Evolutionary conservation across 2,329 filamentous ascomycete species (phyloP).

Genomic region (Fusarium falciforme): DNA sequence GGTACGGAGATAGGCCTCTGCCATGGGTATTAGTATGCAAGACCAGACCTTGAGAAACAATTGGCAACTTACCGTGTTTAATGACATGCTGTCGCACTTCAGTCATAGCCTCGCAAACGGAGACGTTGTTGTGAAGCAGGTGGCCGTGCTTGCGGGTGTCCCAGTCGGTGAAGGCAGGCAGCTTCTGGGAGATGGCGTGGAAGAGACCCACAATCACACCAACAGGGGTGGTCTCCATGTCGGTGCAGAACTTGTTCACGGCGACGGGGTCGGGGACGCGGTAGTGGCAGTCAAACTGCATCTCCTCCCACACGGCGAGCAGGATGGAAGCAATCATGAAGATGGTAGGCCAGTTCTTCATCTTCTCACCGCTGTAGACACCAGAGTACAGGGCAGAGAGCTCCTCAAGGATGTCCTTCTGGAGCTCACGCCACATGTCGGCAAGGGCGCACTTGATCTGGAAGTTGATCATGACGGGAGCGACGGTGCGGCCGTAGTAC

Average conservation of each 20-base stretch:
- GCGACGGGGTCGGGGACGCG: slow-evolving; percentile 85
- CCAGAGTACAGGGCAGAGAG: slow-evolving; percentile 94
- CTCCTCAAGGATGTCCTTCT: slow-evolving; percentile 96
- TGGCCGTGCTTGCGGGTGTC: slow-evolving; percentile 92
- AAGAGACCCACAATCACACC: slow-evolving; percentile 97
- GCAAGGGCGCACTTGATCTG: slow-evolving; percentile 98
- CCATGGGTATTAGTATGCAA: slow-evolving; percentile 34
- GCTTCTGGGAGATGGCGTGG: slow-evolving; percentile 97
- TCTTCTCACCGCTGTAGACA: slow-evolving; percentile 95
- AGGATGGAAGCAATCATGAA: slow-evolving; percentile 97
- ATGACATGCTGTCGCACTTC: slow-evolving; percentile 93
- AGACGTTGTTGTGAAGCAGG: slow-evolving; percentile 87
- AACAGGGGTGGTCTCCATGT: slow-evolving; percentile 97
- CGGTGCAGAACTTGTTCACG: slow-evolving; percentile 93
- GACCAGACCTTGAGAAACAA: not conserved
- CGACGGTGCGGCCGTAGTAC: slow-evolving; percentile 89
- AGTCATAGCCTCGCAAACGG: slow-evolving; percentile 95
- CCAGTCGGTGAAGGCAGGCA: slow-evolving; percentile 93
- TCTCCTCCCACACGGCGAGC: slow-evolving; percentile 96
- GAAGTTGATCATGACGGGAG: slow-evolving; percentile 99
- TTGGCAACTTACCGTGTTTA: slow-evolving; percentile 84
- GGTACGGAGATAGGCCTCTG: slow-evolving; percentile 88
- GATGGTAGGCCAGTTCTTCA: slow-evolving; percentile 99
- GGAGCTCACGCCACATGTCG: slow-evolving; percentile 97
- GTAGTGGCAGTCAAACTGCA: slow-evolving; percentile 99